A percentile compares a stretch with the other conserved stretches of the same genome.
phyloP scores from a whole-genome alignment of 495 filamentous ascomycete species.

The Penicillium lividum region DNA sequence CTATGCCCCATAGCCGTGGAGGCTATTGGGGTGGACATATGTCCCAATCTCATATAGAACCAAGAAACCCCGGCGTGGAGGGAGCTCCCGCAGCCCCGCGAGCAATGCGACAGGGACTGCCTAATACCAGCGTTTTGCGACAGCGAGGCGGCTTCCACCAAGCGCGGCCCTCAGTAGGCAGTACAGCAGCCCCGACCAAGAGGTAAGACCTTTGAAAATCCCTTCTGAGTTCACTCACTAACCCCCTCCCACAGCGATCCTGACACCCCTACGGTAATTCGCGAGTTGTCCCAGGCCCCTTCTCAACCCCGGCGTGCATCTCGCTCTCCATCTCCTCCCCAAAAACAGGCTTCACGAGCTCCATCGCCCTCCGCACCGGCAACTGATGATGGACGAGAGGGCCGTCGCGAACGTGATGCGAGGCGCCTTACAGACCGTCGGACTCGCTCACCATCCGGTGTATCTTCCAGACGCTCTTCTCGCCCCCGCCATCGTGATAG shows the following conservation, averaged over 20 bases:
- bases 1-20: constrained; percentile 26
- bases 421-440: constrained; percentile 25
- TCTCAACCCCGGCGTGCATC: constrained; percentile 38
- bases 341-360: constrained; percentile 56
- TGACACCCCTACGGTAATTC: constrained; percentile 21
- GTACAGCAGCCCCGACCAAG: constrained; percentile 28
- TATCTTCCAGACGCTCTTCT: constrained; percentile 51
- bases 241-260: constrained; percentile 21
- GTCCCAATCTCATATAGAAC: constrained; percentile 34
- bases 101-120: constrained; percentile 84
- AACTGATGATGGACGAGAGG: constrained; percentile 50
- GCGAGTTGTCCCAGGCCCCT: constrained; percentile 35
- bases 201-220: constrained; percentile 37
- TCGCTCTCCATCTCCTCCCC: constrained; percentile 49
- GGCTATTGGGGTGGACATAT: constrained; percentile 29
- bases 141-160: constrained; percentile 41
- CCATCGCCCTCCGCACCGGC: constrained; percentile 53
- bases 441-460: constrained; percentile 54
- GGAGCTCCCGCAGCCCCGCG: constrained; percentile 90
- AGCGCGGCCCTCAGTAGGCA: constrained; percentile 29
- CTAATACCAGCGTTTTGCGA: constrained; percentile 66
- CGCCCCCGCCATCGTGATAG: constrained; percentile 51
- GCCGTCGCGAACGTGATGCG: constrained; percentile 41
- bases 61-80: constrained; percentile 61
- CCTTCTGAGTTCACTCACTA: not conserved